These are phyloP conservation scores for Eimeria necatrix DNA, from an alignment of 169 alveolate genomes.

Conservation along the genomic window DNA sequence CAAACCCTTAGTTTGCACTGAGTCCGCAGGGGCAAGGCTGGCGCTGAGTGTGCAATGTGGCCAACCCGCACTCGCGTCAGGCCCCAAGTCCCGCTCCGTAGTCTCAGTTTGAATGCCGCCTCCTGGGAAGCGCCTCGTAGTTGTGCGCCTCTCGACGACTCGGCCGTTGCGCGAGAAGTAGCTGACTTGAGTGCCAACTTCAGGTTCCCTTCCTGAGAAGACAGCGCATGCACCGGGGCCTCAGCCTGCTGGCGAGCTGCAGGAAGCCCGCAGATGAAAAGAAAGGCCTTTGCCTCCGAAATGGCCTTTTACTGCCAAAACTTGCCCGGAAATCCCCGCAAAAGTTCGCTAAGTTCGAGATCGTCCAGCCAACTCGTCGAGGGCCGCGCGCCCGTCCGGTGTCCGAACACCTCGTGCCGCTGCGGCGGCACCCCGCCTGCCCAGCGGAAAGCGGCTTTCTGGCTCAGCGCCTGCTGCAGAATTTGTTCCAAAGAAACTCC, in stretches of 20 bases:
- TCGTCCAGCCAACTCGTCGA: conserved; percentile 60
- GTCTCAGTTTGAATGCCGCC: conserved; percentile 61
- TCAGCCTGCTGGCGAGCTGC: no score
- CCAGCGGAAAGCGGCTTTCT: conserved; percentile 14
- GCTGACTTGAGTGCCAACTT: conserved; percentile 34
- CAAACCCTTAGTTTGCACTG: no score
- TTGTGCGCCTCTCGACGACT: conserved; percentile 45
- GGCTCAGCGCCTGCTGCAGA: conserved; percentile 58
- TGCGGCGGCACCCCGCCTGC: conserved; percentile 30
- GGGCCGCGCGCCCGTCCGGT: conserved; percentile 42
- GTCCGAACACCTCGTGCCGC: conserved; percentile 55
- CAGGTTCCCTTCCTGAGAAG: conserved; percentile 37
- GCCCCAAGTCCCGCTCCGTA: conserved; percentile 60
- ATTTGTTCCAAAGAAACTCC: conserved; percentile 54
- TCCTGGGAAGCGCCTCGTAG: conserved; percentile 43
- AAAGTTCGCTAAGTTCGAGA: conserved; percentile 15
- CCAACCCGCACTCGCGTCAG: conserved; percentile 15
- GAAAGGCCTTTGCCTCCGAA: no score
- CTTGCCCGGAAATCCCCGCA: conserved; percentile 35
- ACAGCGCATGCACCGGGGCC: not conserved
- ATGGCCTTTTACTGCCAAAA: no score
- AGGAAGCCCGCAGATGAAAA: no score
- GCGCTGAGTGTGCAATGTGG: no score
- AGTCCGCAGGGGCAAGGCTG: no score
- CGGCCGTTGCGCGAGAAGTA: conserved; percentile 45